These are phyloP conservation scores for Exophiala spinifera DNA, from an alignment of 2,329 filamentous ascomycete genomes.

Conservation along the genomic window DNA sequence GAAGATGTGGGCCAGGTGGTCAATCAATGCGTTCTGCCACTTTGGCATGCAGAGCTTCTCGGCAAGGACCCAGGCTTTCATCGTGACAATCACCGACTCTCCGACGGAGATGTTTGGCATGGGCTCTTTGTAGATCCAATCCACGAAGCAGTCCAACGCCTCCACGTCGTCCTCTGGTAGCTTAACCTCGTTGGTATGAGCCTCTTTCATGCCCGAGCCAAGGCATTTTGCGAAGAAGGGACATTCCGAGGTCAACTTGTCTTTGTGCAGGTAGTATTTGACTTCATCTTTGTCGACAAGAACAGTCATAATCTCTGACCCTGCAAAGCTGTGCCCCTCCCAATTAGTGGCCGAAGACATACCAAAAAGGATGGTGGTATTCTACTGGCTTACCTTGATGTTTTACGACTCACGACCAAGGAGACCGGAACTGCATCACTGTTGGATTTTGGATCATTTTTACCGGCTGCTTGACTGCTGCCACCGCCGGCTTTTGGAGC, in stretches of 20 bases:
- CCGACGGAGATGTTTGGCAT: neutral
- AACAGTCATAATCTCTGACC: constrained; percentile 10
- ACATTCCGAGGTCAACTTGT: constrained; percentile 4
- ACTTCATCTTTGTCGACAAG: constrained; percentile 11
- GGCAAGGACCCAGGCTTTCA: constrained; percentile 10
- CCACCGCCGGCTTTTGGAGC: too few relatives aligned
- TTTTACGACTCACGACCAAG: too few relatives aligned
- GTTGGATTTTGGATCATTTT: too few relatives aligned
- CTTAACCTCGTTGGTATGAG: constrained; percentile 3
- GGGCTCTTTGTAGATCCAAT: constrained; percentile 11
- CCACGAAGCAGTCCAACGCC: constrained; percentile 7
- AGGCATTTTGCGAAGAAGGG: constrained; percentile 17
- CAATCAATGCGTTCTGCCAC: constrained; percentile 11
- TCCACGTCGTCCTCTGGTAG: constrained; percentile 10
- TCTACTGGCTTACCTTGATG: too few relatives aligned
- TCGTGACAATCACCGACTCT: too few relatives aligned
- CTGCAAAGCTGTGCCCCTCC: neutral
- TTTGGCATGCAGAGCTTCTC: constrained; percentile 14
- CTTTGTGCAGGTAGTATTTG: constrained; percentile 8
- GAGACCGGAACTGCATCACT: too few relatives aligned
- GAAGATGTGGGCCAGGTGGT: neutral
- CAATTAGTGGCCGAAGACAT: too few relatives aligned
- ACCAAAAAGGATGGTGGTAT: too few relatives aligned
- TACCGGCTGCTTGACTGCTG: too few relatives aligned
- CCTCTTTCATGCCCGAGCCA: constrained; percentile 8